Evolutionary conservation across 495 filamentous ascomycete genomes (phyloP).

Genomic region (Clavariopsis aquatica): DNA sequence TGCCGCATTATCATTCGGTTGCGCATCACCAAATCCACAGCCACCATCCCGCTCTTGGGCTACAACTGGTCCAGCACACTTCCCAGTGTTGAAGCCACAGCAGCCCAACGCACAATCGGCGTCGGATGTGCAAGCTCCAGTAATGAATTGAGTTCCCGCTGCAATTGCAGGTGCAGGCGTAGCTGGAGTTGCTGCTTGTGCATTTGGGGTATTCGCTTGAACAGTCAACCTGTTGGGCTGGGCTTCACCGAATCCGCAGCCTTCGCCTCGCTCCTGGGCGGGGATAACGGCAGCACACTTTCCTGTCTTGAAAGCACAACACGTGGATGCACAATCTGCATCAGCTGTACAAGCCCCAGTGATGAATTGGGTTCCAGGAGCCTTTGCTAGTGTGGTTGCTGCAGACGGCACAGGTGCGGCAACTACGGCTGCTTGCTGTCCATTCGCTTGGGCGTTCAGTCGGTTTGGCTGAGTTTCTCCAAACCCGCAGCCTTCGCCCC

Average conservation of each 20-base stretch:
- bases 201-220: not conserved
- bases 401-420: conserved; percentile 6
- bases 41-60: conserved; percentile 47
- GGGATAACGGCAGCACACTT: conserved; percentile 42
- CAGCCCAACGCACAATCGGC: conserved; percentile 38
- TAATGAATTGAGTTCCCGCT: conserved; percentile 38
- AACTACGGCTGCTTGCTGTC: not conserved
- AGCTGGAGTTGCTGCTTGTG: not conserved
- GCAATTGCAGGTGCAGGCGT: not conserved
- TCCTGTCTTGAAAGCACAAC: conserved; percentile 40
- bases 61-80: conserved; percentile 42
- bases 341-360: conserved; percentile 38
- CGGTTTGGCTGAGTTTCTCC: conserved; percentile 38
- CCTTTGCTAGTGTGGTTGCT: not conserved
- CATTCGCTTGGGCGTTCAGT: conserved; percentile 1
- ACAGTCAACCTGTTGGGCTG: conserved; percentile 17
- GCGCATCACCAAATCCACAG: conserved; percentile 45
- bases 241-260: conserved; percentile 45
- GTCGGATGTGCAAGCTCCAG: conserved; percentile 35
- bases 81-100: conserved; percentile 39
- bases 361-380: conserved; percentile 37
- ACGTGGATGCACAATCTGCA: conserved; percentile 37
- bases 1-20: conserved; percentile 22
- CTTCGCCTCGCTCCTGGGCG: conserved; percentile 44
- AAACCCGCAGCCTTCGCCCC: conserved; percentile 46